Conservation (phyloP, 2,329 filamentous ascomycete genomes). For the Hymenoscyphus fraxineus region DNA sequence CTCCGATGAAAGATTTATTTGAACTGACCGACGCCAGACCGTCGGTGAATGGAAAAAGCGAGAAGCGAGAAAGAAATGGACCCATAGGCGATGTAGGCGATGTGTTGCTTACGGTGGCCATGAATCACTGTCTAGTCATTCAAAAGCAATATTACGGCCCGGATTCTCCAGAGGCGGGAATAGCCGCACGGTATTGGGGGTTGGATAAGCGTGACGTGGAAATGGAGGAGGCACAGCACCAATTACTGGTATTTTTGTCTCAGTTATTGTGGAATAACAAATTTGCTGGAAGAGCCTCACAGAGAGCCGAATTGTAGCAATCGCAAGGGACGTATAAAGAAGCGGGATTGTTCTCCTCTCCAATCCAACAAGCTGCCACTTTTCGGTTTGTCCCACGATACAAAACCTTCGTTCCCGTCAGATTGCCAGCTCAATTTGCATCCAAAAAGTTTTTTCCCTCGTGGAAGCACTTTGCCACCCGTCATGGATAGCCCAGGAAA, state of each 20-base stretch:
- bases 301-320: neutral
- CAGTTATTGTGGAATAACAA: neutral
- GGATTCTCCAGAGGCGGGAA: neutral
- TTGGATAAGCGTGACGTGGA: neutral
- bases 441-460: neutral
- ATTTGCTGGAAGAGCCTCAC: constrained; percentile 4
- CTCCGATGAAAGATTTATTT: neutral
- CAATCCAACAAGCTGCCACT: neutral
- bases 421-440: neutral
- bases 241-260: neutral
- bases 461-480: neutral
- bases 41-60: neutral
- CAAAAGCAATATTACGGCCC: neutral
- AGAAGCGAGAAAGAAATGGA: too few species aligned
- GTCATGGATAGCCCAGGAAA: neutral
- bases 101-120: neutral
- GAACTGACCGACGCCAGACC: neutral
- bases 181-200: neutral
- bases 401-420: neutral
- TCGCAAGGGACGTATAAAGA: neutral
- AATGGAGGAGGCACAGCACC: neutral
- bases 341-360: neutral
- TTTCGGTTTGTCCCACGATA: neutral
- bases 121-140: neutral
- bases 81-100: neutral